These are phyloP conservation scores for Aspergillus japonicus DNA, from an alignment of 2,329 filamentous ascomycete species.

Conservation along the genomic window DNA sequence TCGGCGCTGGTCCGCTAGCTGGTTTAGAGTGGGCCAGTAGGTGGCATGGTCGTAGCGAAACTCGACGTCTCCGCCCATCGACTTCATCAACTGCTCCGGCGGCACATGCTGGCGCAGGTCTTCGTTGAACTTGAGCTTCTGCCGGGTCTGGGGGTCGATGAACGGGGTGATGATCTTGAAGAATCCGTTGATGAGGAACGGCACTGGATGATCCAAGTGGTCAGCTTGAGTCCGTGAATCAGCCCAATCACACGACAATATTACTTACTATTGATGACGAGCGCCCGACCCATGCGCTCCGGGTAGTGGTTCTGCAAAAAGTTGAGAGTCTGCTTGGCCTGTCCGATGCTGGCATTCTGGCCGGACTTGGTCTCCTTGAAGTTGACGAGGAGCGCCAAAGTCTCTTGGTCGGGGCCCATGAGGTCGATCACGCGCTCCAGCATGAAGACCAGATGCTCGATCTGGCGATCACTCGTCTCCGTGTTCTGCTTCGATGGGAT, in stretches of 20 bases:
- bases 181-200: slow-evolving; percentile 88
- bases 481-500: slow-evolving; percentile 92
- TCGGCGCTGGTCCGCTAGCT: slow-evolving; percentile 66
- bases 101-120: slow-evolving; percentile 81
- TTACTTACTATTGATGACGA: slow-evolving; percentile 79
- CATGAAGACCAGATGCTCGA: slow-evolving; percentile 95
- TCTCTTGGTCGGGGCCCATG: slow-evolving; percentile 84
- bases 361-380: slow-evolving; percentile 78
- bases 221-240: neutral
- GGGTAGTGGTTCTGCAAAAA: slow-evolving; percentile 97
- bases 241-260: neutral
- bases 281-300: slow-evolving; percentile 80
- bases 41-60: slow-evolving; percentile 86
- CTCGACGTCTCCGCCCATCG: slow-evolving; percentile 73
- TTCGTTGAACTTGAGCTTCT: slow-evolving; percentile 98
- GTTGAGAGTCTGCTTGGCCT: slow-evolving; percentile 78
- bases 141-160: slow-evolving; percentile 88
- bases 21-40: slow-evolving; percentile 86
- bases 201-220: slow-evolving; percentile 56
- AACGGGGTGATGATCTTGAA: slow-evolving; percentile 96
- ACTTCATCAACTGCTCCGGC: slow-evolving; percentile 74
- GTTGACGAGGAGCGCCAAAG: slow-evolving; percentile 81
- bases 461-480: slow-evolving; percentile 76
- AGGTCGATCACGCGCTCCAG: slow-evolving; percentile 84
- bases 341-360: slow-evolving; percentile 71